Evolutionary conservation across 2,329 filamentous ascomycete species (phyloP), one percentile per base, ranked within the genome.

Genomic region (Fusarium sp.): DNA sequence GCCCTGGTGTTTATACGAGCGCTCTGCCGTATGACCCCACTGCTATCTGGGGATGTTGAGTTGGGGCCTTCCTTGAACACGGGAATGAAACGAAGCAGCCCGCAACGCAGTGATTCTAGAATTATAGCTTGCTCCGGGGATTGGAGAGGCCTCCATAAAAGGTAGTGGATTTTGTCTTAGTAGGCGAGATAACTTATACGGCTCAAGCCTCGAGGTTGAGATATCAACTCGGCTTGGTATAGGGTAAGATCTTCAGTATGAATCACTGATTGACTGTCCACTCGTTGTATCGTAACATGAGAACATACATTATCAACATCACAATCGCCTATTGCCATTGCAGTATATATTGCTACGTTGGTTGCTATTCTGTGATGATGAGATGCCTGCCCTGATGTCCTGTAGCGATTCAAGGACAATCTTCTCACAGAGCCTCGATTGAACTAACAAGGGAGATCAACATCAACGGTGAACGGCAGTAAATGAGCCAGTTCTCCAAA

Each of bases 1-100:
- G 30, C 30, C 13, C 30, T 61, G 16, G 46, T 52, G 47, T 30
- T 45, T 55, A 52, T 65, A 67, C 55, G 55, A 65, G 40, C 46
- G 44, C 56, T 46, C 27, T 44, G 22, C 16, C 20, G 30, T 29
- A n/a, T 18, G 22, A 27, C 18, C 34, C 62, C 55, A 34, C 63
- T 27, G 3, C n/a, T 20, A 16, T 38, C 44, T 29, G 44, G 47
- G 43, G 49, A 25, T 49, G 18, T 29, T 29, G 20, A 54, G 12
- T 27, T 20, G 20, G 18, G 16, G 25, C 49, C n/a, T 27, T 43
- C 24, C 18, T 40, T 52, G 27, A 15, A 18, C 27, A 40, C 38
- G 32, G 25, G 27, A 20, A 22, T 30, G 24, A 12, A 8, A 51
- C 34, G 30, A 38, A 47, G 15, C 18, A 16, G 2, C 40, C 30